Base-by-base conservation (phyloP, 2,329 filamentous ascomycete species). In the Exophiala sideris region DNA sequence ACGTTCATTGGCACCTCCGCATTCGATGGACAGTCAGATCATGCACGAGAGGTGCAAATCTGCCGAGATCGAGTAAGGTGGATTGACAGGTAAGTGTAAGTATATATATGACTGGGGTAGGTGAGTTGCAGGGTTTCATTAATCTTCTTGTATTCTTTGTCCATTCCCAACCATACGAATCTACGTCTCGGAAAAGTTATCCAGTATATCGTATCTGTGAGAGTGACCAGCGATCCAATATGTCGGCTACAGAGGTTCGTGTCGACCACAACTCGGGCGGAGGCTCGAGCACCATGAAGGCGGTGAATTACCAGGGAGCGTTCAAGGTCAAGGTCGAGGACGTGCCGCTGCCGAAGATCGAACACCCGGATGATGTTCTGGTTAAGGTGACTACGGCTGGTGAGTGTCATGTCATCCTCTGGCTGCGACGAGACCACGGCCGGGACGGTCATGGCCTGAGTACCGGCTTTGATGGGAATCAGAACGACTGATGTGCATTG, bases 351-450 rank as follows among this genome's bases (percentile, higher is more conserved):
- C 84, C 84, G 1, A 78, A 76, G 64, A 72, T 87, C 18, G 71
- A 84, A 64, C 83, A 85, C 68, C 82, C 83, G 2, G 82, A 86
- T 68, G 83, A 86, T 71, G 76, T 78, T 33, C 81, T 85, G 55
- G 79, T 86, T 67, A 85, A 84, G 63, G 80, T 86, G 34, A 85
- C 83, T 1, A 87, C 82, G 5, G 79, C 82, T 47, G 73, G 79
- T 70, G 69, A 62, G 59, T 50, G 6, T 4, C 35, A 33, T 35
- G 18, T 33, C 14, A 12, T 12, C 3, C 16, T 18, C 16, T 3
- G 16, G 16, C 16, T 3, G 16, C 16, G 16, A 18, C 16, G 2
- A 14, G 34, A 36, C 33, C n/a, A 7, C 20, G 9, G 16, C 5
- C 63, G 36, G 50, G 9, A 41, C 16, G 14, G 6, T 35, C 24